Conservation (phyloP, 2,329 filamentous ascomycete species). For the Penicillium sp. region DNA sequence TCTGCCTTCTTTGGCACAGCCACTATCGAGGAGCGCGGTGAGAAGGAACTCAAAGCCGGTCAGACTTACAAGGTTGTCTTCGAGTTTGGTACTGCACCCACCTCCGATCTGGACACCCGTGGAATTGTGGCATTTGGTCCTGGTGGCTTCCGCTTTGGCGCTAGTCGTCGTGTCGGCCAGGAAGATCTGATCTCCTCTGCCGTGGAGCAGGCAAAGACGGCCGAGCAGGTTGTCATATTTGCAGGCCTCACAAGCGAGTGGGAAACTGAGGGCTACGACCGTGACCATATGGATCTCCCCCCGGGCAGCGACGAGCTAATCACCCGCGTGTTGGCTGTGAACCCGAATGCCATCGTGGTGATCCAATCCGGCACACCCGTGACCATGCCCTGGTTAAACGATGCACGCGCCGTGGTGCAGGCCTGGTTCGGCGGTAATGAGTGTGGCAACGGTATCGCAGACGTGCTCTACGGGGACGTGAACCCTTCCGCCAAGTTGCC, state of each 20-base stretch:
- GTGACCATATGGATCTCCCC: constrained; percentile 59
- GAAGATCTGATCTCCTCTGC: constrained; percentile 65
- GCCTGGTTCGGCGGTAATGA: constrained; percentile 90
- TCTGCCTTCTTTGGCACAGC: constrained; percentile 67
- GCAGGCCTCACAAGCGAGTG: constrained; percentile 78
- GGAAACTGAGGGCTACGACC: constrained; percentile 73
- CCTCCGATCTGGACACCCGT: constrained; percentile 55
- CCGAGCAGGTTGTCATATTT: constrained; percentile 76
- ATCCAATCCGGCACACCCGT: constrained; percentile 75
- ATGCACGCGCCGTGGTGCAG: constrained; percentile 63
- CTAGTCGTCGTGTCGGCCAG: constrained; percentile 58
- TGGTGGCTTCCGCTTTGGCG: constrained; percentile 65
- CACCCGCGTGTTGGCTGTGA: constrained; percentile 63
- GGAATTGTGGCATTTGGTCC: constrained; percentile 54
- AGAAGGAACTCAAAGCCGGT: constrained; percentile 59
- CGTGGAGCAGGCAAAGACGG: constrained; percentile 65
- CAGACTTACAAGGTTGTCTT: constrained; percentile 61
- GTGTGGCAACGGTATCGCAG: constrained; percentile 76
- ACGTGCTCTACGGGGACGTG: constrained; percentile 71
- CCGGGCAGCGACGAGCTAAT: constrained; percentile 61
- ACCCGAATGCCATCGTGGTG: constrained; percentile 70
- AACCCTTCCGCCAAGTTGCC: constrained; percentile 74
- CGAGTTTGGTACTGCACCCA: constrained; percentile 61
- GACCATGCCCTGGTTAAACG: constrained; percentile 50
- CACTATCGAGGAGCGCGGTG: constrained; percentile 64